A percentile compares a stretch with the other conserved stretches of the same genome.
Conservation (phyloP, 2,329 filamentous ascomycete genomes). For the Beauveria medogensis region DNA sequence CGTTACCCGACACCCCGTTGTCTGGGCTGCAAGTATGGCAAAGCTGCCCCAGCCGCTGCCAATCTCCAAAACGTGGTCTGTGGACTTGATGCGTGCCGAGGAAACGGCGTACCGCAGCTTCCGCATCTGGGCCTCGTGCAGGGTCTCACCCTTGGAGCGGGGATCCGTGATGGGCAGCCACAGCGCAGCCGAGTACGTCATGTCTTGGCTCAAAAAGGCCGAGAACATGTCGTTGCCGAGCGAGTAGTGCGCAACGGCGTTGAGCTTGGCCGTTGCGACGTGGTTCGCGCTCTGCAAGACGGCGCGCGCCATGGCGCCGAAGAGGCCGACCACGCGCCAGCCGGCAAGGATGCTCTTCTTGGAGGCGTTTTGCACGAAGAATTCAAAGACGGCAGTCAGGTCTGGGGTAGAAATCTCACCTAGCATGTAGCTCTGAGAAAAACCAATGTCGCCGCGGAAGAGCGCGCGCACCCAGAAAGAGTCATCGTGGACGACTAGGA, state of each 20-base stretch:
- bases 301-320: conserved; percentile 48
- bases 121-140: conserved; percentile 59
- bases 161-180: conserved; percentile 35
- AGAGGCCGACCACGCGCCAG: conserved; percentile 40
- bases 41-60: conserved; percentile 71
- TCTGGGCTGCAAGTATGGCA: conserved; percentile 58
- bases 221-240: conserved; percentile 71
- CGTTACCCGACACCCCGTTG: conserved; percentile 62
- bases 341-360: conserved; percentile 57
- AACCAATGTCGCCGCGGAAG: conserved; percentile 67
- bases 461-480: conserved; percentile 62
- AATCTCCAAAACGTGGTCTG: conserved; percentile 66
- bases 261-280: conserved; percentile 49
- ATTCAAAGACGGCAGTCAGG: conserved; percentile 60
- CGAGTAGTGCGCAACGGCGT: conserved; percentile 66
- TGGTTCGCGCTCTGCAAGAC: conserved; percentile 51
- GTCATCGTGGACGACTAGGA: conserved; percentile 52
- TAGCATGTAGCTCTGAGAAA: conserved; percentile 66
- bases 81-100: conserved; percentile 52
- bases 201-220: conserved; percentile 62
- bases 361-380: conserved; percentile 61
- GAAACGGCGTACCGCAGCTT: conserved; percentile 60
- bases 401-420: conserved; percentile 60
- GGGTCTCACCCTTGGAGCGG: conserved; percentile 41
- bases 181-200: conserved; percentile 68